These are phyloP conservation scores for Irpex sp. DNA, from an alignment of 1,284 basidiomycete species.

Conservation along the genomic window DNA sequence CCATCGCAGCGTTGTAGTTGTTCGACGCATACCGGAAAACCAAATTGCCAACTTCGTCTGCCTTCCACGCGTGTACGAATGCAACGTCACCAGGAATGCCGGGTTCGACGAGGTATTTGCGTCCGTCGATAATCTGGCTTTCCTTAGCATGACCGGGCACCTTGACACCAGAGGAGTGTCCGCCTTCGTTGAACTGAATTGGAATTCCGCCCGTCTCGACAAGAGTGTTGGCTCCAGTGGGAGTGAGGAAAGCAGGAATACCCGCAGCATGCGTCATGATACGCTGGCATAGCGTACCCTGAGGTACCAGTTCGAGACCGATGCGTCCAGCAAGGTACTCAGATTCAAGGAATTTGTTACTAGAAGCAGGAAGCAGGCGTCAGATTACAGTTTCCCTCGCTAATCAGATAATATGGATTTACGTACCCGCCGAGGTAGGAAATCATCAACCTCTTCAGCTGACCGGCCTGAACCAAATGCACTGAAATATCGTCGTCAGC, in stretches of 20 bases:
- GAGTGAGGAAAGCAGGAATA: conserved; percentile 92
- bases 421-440: conserved; percentile 81
- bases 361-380: conserved; percentile 21
- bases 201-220: conserved; percentile 79
- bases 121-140: conserved; percentile 71
- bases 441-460: conserved; percentile 78
- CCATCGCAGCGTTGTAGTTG: conserved; percentile 86
- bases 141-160: conserved; percentile 78
- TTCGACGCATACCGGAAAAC: conserved; percentile 86
- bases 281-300: conserved; percentile 87
- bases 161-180: conserved; percentile 54
- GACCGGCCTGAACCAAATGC: conserved; percentile 67
- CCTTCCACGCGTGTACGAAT: conserved; percentile 92
- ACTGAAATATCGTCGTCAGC: conserved; percentile 38
- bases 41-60: conserved; percentile 82
- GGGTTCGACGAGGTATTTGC: conserved; percentile 83
- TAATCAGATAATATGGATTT: not conserved
- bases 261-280: conserved; percentile 89
- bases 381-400: not conserved
- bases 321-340: conserved; percentile 81
- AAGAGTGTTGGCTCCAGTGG: conserved; percentile 82
- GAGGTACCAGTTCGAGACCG: conserved; percentile 82
- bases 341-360: conserved; percentile 71
- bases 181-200: conserved; percentile 65
- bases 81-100: conserved; percentile 85